Base-by-base conservation (phyloP, 1,284 basidiomycete species). In the Boletus holoroseus region DNA sequence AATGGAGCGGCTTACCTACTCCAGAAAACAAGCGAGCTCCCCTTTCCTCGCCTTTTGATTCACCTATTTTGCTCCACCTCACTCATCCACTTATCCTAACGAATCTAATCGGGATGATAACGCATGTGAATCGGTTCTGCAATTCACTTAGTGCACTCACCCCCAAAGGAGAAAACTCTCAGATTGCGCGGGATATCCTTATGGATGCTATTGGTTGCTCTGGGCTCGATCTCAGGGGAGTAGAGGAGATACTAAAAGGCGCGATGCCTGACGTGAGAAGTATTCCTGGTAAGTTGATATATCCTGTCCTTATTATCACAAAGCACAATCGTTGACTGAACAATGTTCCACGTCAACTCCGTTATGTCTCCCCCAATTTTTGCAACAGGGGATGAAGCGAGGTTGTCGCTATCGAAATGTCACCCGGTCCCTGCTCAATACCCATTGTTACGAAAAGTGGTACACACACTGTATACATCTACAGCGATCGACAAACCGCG, bases 141-240 rank as follows among this genome's bases (percentile, higher is more conserved):
- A 70, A 69, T 41, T 76, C 75, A 56, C 62, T 88, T 26, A 70
- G 69, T 28, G 70, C 71, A 7, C 66, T 81, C 37, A 71, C 76
- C 7, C 73, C 82, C 18, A 75, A 73, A 42, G 76, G 73, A 52
- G 82, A 85, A 63, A 80, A 73, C 54, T 72, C 81, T 9, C 76
- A 79, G 44, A 78, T 85, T 27, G 83, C 84, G 1, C 79, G 77
- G 58, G 76, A 79, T 44, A 70, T 79, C 31, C 68, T 89, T 2
- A 58, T 81, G 47, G 85, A 88, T 62, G 62, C 76, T 30, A 73
- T 88, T 12, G 76, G 78, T 54, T 76, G 71, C 55, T 84, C 82
- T 36, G 83, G 83, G 2, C 68, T 89, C 38, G 72, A 86, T 55
- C 65, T 88, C 40, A 68, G 65, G 35, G 74, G 65, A 1, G 62